phyloP scores from a whole-genome alignment of 1,284 basidiomycete species.

The Leccinum fallax region DNA sequence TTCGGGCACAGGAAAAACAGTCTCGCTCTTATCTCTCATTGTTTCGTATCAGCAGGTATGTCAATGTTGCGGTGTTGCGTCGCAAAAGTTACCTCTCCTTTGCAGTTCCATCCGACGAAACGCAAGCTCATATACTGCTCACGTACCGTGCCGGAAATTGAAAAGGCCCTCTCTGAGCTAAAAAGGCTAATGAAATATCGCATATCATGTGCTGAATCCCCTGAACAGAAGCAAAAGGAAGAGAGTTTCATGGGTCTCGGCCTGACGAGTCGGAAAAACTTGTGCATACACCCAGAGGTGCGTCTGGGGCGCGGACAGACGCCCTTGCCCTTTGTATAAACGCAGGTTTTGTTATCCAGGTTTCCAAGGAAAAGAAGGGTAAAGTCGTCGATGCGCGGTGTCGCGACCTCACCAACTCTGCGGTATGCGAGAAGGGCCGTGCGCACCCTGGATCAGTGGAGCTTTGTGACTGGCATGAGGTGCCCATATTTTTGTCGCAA shows the following conservation, averaged over 20 bases:
- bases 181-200: conserved; percentile 95
- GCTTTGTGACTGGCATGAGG: conserved; percentile 96
- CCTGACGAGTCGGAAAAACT: conserved; percentile 93
- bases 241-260: conserved; percentile 87
- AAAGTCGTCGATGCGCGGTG: conserved; percentile 97
- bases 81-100: not conserved
- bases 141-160: conserved; percentile 99
- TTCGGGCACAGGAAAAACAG: conserved; percentile 98
- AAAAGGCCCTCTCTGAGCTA: conserved; percentile 96
- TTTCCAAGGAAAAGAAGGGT: conserved; percentile 97
- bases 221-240: conserved; percentile 80
- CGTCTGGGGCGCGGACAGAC: conserved; percentile 25
- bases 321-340: conserved; percentile 9
- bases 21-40: conserved; percentile 94
- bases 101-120: conserved; percentile 86
- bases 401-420: conserved; percentile 90
- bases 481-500: conserved; percentile 38
- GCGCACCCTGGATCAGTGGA: conserved; percentile 91
- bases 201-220: conserved; percentile 65
- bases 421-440: conserved; percentile 84
- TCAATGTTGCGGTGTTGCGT: not conserved
- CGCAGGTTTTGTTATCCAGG: conserved; percentile 46
- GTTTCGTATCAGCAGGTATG: conserved; percentile 95
- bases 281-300: conserved; percentile 96
- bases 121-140: conserved; percentile 99